phyloP scores from a whole-genome alignment of 495 filamentous ascomycete genomes.

The Schizothecium vesticola region DNA sequence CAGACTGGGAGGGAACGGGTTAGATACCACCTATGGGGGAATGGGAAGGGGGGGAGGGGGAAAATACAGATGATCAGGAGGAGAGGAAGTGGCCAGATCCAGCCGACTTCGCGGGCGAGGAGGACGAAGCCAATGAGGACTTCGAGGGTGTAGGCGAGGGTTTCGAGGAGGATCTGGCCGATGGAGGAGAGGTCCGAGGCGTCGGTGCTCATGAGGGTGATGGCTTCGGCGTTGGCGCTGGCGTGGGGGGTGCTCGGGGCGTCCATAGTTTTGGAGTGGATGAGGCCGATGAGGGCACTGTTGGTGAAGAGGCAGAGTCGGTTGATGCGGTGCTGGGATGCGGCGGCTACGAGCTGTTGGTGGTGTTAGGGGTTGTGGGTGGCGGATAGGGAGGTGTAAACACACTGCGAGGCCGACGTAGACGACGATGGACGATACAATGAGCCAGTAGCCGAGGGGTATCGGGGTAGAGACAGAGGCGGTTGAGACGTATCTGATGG shows the following conservation, averaged over 20 bases:
- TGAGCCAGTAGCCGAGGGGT: slow-evolving; percentile 48
- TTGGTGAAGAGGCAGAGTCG: slow-evolving; percentile 55
- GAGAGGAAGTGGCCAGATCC: slow-evolving; percentile 51
- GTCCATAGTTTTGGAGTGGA: slow-evolving; percentile 51
- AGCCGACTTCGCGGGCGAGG: slow-evolving; percentile 52
- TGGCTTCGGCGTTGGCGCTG: slow-evolving; percentile 42
- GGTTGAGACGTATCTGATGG: slow-evolving; percentile 44
- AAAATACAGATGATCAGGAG: slow-evolving; percentile 42
- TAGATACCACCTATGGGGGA: background rate
- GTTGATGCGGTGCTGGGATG: slow-evolving; percentile 54
- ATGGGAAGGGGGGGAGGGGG: background rate
- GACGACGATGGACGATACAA: slow-evolving; percentile 51
- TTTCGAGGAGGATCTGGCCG: slow-evolving; percentile 37
- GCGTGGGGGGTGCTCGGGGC: slow-evolving; percentile 35
- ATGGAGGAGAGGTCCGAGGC: slow-evolving; percentile 24
- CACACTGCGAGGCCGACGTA: slow-evolving; percentile 58
- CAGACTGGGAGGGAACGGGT: slow-evolving; percentile 27
- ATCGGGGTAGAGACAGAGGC: slow-evolving; percentile 19
- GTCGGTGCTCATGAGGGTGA: slow-evolving; percentile 58
- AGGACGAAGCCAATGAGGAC: slow-evolving; percentile 55
- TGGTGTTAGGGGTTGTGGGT: background rate
- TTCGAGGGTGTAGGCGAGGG: slow-evolving; percentile 46
- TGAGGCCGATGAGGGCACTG: slow-evolving; percentile 52
- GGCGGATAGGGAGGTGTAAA: background rate
- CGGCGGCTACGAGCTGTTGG: slow-evolving; percentile 42